phyloP scores from a whole-genome alignment of 345 rosid species.

The Salix purpurea region DNA sequence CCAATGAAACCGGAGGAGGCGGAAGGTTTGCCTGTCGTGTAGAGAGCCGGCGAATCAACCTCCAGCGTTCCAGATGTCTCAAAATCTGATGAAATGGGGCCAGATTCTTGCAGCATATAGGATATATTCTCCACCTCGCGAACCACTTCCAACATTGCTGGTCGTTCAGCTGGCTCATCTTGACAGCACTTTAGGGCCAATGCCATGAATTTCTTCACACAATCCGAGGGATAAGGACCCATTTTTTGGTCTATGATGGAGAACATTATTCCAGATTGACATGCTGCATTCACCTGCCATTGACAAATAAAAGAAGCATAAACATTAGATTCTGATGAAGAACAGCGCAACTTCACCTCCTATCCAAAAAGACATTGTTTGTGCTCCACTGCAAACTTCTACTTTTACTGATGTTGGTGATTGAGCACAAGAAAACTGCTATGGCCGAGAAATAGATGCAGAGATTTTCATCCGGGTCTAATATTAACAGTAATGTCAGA shows the following conservation, averaged over 20 bases:
- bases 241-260: conserved; percentile 41
- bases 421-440: too few relatives aligned
- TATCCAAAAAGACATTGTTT: too few relatives aligned
- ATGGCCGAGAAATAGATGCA: too few relatives aligned
- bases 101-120: conserved; percentile 19
- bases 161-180: conserved; percentile 33
- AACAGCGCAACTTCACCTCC: not conserved
- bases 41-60: not conserved
- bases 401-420: too few relatives aligned
- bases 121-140: conserved; percentile 45
- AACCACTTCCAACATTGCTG: conserved; percentile 42
- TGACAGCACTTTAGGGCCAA: conserved; percentile 41
- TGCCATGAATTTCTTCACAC: conserved; percentile 37
- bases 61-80: conserved; percentile 20
- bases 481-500: too few relatives aligned
- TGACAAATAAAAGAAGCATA: not conserved
- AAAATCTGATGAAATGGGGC: conserved; percentile 10
- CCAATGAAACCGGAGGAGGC: conserved; percentile 9
- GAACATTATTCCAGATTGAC: conserved; percentile 36
- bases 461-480: too few relatives aligned
- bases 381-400: too few relatives aligned
- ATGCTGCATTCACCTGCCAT: conserved; percentile 31
- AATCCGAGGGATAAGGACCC: conserved; percentile 34
- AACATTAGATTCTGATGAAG: not conserved
- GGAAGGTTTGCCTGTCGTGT: conserved; percentile 5